Evolutionary conservation across 1,284 basidiomycete species (phyloP), one percentile per base, ranked within the genome.

Genomic region (Cryptococcus hybrid): DNA sequence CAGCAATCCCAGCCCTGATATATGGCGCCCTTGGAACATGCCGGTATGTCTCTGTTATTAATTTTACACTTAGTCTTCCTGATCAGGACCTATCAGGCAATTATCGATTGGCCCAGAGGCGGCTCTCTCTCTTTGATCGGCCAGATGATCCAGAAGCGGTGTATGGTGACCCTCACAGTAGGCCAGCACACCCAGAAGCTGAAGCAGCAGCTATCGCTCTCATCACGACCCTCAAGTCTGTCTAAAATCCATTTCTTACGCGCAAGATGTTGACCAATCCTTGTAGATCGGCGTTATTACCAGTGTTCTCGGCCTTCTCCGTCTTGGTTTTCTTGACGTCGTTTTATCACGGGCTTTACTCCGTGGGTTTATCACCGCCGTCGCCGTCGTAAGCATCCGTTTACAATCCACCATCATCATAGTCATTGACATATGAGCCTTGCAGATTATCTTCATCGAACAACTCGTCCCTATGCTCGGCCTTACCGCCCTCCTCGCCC

Each of bases 241-340:
- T 56, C 1, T 3, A 9, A n/a, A 53, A 18, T 35, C 18, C 18
- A 18, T 3, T 47, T 9, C 12, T 39, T 37, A 8, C 3, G 11
- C 36, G 5, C 13, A 15, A 15, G 9, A 35, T 24, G 5, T 11
- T 13, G 38, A 49, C 61, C 60, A 43, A 62, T 44, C 38, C 9
- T 18, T 39, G 50, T 56, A 92, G 87, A 88, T 87, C 58, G 92
- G 92, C n/a, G 67, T 93, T 35, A 88, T 97, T 65, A 88, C 90
- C 1, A 91, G 91, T 64, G 73, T 89, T 8, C 82, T 97, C 38
- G 93, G 93, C 5, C 84, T 96, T 60, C 86, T 95, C 69, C 84
- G 92, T 15, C 82, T 97, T 0, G 93, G 93, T 1, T 97, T 97
- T 77, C 85, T 97, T 52, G 93, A 97, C 74, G 93, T 96, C 13